Evolutionary conservation across 305 asterid species (phyloP), one percentile per base, ranked within the genome.

Genomic region (Fraxinus ornus): DNA sequence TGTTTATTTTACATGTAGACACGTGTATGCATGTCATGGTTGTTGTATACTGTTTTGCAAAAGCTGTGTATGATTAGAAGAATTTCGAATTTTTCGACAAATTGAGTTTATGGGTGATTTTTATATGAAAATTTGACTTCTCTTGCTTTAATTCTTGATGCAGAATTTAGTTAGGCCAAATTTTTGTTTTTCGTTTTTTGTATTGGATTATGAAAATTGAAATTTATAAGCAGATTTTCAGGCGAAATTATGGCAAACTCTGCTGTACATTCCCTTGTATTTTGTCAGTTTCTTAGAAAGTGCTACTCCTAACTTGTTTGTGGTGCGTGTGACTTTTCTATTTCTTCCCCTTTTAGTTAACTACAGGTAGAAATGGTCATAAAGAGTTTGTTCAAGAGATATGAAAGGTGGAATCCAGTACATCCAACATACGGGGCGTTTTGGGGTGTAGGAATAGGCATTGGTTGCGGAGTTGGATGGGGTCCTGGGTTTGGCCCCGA

Each of bases 401-500:
- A 91, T 7, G 92, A 94, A 87, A 85, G 95, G 85, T 94, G 98
- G 98, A 92, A 95, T 79, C 98, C 97, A 7, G 98, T 94, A 84
- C 98, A 91, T 79, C 98, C 98, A 77, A 91, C 97, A 6, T 57
- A 76, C 4, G 98, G 98, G 81, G 92, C 98, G 72, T 95, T 93
- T 83, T 95, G 98, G 98, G 98, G 98, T 2, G 84, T 92, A 47
- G 98, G 98, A 76, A 47, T 94, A 81, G 98, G 98, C 82, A 57
- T 95, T 81, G 98, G 98, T 60, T 95, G 98, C 49, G 98, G 98
- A 36, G 90, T 95, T 75, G 98, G 98, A 55, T 95, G 98, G 98
- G 98, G 98, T 8, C 98, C 98, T 24, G 98, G 98, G n/a, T 92
- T 92, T 80, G 98, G 98, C 84, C 98, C 91, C 44, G 98, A 37